phyloP scores from a whole-genome alignment of 163 green algal species.

The Chlorella variabilis region DNA sequence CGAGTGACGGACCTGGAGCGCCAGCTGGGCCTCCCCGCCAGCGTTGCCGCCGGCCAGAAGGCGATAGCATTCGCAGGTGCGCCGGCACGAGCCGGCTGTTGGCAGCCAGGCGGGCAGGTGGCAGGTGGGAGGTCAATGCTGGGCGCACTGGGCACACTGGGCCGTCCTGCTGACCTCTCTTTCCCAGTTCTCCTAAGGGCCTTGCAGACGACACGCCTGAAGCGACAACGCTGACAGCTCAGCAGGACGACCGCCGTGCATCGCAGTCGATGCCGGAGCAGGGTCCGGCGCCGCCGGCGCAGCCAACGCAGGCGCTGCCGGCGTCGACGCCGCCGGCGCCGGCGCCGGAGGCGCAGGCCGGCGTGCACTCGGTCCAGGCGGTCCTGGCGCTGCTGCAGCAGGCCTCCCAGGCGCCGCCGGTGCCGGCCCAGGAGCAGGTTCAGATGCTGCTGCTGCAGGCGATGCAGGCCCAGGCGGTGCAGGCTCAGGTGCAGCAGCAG shows the following conservation, averaged over 20 bases:
- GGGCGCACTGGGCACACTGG: too few species aligned
- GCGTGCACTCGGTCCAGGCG: not conserved
- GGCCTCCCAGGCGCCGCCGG: not conserved
- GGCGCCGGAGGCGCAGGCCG: not conserved
- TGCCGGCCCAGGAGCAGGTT: not conserved
- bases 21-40: conserved; percentile 21
- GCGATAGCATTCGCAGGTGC: conserved; percentile 14
- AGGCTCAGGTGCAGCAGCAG: not conserved
- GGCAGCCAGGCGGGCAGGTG: not conserved
- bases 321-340: not conserved
- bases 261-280: not conserved
- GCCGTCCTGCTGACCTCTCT: not conserved
- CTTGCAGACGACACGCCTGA: conserved; percentile 19
- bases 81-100: not conserved
- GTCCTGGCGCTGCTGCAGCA: conserved; percentile 4
- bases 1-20: conserved; percentile 69
- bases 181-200: too few species aligned
- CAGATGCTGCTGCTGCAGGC: not conserved
- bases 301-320: not conserved
- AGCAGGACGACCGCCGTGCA: not conserved
- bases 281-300: not conserved
- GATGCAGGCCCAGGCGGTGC: not conserved
- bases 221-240: not conserved
- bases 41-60: not conserved
- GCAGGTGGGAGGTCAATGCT: not conserved